Evolutionary conservation across 2,329 filamentous ascomycete genomes (phyloP), one percentile per base, ranked within the genome.

Genomic region (Botrytis fabae): DNA sequence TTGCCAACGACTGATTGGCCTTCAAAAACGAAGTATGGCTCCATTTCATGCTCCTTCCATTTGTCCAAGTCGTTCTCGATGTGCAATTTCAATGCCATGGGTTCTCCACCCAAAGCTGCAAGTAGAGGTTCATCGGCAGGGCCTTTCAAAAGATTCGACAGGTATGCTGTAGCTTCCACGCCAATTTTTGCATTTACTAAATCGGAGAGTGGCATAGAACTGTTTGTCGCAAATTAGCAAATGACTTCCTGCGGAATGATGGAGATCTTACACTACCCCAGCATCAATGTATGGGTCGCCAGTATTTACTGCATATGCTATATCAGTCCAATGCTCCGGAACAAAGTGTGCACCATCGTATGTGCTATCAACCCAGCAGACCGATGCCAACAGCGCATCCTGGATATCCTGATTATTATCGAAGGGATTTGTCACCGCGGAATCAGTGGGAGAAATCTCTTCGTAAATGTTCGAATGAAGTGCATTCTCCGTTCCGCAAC

Each of bases 1-100:
- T 93, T 92, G 73, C 92, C 92, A 57, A 90, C 90, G 74, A 94
- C 88, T 57, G 94, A 90, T 79, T 97, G 89, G 51, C 96, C 96
- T 81, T 95, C 93, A 83, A 99, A 99, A 69, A 99, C 87, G 82
- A 99, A 98, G 75, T 97, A 85, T 2, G 93, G 93, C n/a, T 86
- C 89, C 70, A 97, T 91, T 32, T 89, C 88, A 78, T 91, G 85
- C 63, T 87, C 86, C 74, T 89, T 88, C 86, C 96, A 93, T 73
- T 86, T 85, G 74, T 92, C 87, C 44, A 99, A 85, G 78, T 97
- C 93, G 69, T 88, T 87, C 80, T 93, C 89, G 75, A 99, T 91
- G 79, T 92, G 91, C 76, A 85, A 86, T 82, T 89, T 89, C 80
- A 98, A 87, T 70, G 92, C 92, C 74, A 93, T 90, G 3, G 95